Evolutionary conservation across 2,329 filamentous ascomycete species (phyloP).

Genomic region (Trichophyton rubrum): DNA sequence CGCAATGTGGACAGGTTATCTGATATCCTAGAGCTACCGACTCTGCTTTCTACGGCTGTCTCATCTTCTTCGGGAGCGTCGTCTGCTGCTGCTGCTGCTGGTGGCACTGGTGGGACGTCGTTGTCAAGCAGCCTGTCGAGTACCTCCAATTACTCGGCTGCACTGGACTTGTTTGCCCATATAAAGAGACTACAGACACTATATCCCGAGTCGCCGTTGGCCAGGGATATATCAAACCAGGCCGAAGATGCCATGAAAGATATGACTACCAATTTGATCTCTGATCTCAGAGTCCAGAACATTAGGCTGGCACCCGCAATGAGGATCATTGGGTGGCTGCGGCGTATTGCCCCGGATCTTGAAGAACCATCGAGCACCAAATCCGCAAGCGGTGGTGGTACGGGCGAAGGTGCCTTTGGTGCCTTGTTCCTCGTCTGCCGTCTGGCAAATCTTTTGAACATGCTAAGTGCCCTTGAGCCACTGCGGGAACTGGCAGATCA

Average conservation of each 20-base stretch:
- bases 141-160: constrained; percentile 69
- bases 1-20: constrained; percentile 81
- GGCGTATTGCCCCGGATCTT: constrained; percentile 72
- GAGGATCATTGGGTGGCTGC: constrained; percentile 80
- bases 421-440: constrained; percentile 80
- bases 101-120: background rate
- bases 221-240: constrained; percentile 60
- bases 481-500: constrained; percentile 81
- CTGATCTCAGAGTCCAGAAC: constrained; percentile 59
- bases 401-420: constrained; percentile 57
- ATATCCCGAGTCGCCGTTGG: constrained; percentile 65
- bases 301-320: constrained; percentile 84
- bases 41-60: constrained; percentile 64
- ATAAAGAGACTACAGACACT: constrained; percentile 73
- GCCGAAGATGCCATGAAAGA: constrained; percentile 79
- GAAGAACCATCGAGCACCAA: constrained; percentile 32
- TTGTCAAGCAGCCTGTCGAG: constrained; percentile 25
- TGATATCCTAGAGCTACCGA: constrained; percentile 81
- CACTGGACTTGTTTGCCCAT: constrained; percentile 84
- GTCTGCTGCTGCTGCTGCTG: constrained; percentile 10
- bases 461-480: constrained; percentile 72
- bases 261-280: constrained; percentile 74
- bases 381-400: constrained; percentile 9
- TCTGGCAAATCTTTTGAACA: constrained; percentile 63
- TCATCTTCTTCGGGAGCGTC: constrained; percentile 29